phyloP scores from a whole-genome alignment of 331 rosid genomes.

The Quercus phellos region DNA sequence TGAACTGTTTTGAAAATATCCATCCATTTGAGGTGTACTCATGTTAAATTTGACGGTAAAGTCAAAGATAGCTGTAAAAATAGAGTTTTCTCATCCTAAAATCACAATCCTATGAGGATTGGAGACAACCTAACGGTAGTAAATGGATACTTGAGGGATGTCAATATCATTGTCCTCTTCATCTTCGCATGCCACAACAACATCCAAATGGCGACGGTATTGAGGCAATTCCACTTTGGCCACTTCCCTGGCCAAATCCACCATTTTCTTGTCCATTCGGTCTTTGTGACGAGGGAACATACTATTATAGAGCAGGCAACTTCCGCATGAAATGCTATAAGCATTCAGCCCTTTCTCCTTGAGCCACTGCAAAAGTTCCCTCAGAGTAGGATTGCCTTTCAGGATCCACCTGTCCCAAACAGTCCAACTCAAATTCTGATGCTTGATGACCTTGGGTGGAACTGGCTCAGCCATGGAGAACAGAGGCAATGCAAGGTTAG shows the following conservation, averaged over 20 bases:
- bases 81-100: conserved; percentile 14
- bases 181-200: conserved; percentile 87
- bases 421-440: conserved; percentile 78
- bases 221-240: conserved; percentile 71
- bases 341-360: conserved; percentile 64
- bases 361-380: conserved; percentile 74
- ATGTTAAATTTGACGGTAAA: conserved; percentile 11
- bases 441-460: conserved; percentile 75
- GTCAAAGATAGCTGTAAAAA: conserved; percentile 7
- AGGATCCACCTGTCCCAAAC: conserved; percentile 95
- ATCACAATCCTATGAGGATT: conserved; percentile 20
- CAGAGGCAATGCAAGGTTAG: conserved; percentile 76
- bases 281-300: conserved; percentile 72
- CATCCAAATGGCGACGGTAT: conserved; percentile 72
- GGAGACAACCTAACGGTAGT: conserved; percentile 56
- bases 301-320: conserved; percentile 70
- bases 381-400: conserved; percentile 67
- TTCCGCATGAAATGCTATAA: conserved; percentile 84
- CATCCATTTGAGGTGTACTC: not conserved
- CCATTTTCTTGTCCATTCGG: conserved; percentile 72
- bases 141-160: conserved; percentile 67
- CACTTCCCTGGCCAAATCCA: conserved; percentile 73
- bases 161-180: conserved; percentile 78
- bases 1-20: not conserved
- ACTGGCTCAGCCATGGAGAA: conserved; percentile 95